These are phyloP conservation scores for Colletotrichum tropicale DNA, from an alignment of 2,329 filamentous ascomycete species.

Conservation along the genomic window DNA sequence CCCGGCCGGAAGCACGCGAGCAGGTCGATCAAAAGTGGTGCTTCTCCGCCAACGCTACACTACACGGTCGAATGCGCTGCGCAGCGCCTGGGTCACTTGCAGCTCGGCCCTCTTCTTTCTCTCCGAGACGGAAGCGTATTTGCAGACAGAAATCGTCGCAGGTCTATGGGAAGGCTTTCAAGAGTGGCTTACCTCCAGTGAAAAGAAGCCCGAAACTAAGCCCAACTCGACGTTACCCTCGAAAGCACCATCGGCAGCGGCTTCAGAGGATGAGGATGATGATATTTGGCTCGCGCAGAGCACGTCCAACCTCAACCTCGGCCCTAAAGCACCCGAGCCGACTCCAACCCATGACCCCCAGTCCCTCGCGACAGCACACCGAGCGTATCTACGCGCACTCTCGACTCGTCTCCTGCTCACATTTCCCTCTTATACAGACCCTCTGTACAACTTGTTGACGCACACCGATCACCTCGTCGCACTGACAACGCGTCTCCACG, in stretches of 20 bases:
- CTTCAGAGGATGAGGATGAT: conserved; percentile 22
- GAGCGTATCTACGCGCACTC: conserved; percentile 74
- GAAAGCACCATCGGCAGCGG: neutral
- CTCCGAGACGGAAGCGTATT: conserved; percentile 84
- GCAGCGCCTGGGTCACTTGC: conserved; percentile 88
- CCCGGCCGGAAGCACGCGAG: conserved; percentile 63
- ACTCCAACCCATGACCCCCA: conserved; percentile 75
- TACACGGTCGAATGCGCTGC: conserved; percentile 68
- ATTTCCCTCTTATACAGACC: conserved; percentile 64
- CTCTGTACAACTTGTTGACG: conserved; percentile 69
- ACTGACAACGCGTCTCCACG: conserved; percentile 75
- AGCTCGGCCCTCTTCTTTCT: conserved; percentile 89
- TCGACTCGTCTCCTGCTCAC: conserved; percentile 70
- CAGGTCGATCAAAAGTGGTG: conserved; percentile 64
- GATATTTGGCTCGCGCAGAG: conserved; percentile 47
- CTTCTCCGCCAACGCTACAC: conserved; percentile 69
- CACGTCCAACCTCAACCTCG: conserved; percentile 18
- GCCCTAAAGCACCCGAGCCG: conserved; percentile 20
- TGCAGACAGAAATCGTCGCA: conserved; percentile 87
- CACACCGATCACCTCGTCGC: conserved; percentile 84
- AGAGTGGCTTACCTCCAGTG: conserved; percentile 67
- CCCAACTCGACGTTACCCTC: neutral
- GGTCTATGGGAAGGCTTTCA: conserved; percentile 83
- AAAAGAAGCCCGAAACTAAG: conserved; percentile 20
- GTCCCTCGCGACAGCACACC: conserved; percentile 80